Percentiles rank a stretch among this genome's conserved stretches.
These are phyloP conservation scores for Botrytis medusae DNA, from an alignment of 2,329 filamentous ascomycete genomes.

Conservation along the genomic window DNA sequence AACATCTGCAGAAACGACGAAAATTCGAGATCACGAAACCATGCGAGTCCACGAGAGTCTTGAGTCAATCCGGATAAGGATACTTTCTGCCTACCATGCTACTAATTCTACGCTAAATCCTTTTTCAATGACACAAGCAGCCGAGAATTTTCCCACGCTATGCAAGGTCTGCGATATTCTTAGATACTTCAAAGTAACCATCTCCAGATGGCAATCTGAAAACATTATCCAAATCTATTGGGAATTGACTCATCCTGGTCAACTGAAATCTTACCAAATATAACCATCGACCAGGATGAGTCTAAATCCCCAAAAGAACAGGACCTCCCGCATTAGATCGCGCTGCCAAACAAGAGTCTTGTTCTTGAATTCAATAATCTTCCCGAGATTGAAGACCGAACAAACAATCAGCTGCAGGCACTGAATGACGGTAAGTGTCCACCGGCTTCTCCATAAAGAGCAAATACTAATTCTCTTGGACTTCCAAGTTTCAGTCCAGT, in stretches of 20 bases:
- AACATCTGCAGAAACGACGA: not conserved
- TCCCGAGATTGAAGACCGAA: constrained; percentile 49
- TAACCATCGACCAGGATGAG: constrained; percentile 35
- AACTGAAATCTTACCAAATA: constrained; percentile 44
- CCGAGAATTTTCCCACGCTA: rapidly evolving
- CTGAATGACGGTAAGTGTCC: constrained; percentile 13
- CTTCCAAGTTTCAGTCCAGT: not conserved
- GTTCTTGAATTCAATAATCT: constrained; percentile 71
- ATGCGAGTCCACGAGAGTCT: not conserved
- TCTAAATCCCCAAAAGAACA: constrained; percentile 37
- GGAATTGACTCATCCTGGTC: not conserved
- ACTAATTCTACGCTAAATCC: not conserved
- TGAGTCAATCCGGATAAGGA: rapidly evolving
- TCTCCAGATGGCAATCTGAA: not conserved
- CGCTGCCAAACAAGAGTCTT: constrained; percentile 73
- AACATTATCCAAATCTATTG: constrained; percentile 38
- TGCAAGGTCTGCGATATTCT: not conserved
- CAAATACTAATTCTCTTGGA: not conserved
- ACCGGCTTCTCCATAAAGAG: not conserved
- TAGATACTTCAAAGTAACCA: rapidly evolving
- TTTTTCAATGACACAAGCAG: not conserved
- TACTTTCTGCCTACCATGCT: not conserved
- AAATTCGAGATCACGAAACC: not conserved
- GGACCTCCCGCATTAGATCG: constrained; percentile 64
- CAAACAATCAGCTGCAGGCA: constrained; percentile 36